A percentile compares a stretch with the other conserved stretches of the same genome.
Evolutionary conservation across 2,329 filamentous ascomycete genomes (phyloP).

Genomic region (Ophiostoma piceae): DNA sequence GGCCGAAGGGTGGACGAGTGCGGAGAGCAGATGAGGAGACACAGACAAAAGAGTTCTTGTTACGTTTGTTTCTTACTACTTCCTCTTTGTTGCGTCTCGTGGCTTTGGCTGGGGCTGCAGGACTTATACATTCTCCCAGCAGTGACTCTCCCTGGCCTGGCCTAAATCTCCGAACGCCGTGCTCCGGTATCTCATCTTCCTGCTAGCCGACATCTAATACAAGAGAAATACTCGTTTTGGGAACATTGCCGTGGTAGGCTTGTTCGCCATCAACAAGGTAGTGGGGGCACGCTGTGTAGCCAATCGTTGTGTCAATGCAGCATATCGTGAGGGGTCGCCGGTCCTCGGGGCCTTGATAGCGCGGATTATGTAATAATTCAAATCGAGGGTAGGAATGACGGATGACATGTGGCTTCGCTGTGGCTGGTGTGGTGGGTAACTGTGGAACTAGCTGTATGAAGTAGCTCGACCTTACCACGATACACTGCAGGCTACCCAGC

Average conservation of each 20-base stretch:
- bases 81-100: background rate
- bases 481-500: background rate
- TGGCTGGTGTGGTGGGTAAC: background rate
- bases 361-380: background rate
- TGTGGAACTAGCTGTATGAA: background rate
- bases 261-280: background rate
- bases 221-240: background rate
- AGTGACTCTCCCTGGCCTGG: background rate
- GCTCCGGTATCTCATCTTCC: background rate
- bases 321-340: background rate
- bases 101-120: background rate
- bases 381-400: background rate
- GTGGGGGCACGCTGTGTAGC: background rate
- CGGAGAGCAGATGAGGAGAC: background rate
- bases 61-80: constrained; percentile 4
- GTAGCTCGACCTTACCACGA: background rate
- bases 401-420: background rate
- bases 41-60: background rate
- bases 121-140: constrained; percentile 6
- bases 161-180: constrained; percentile 21
- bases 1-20: background rate
- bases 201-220: background rate
- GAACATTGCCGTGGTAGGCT: constrained; percentile 14
- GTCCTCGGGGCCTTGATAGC: background rate
- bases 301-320: background rate